Percentiles rank a stretch among this genome's conserved stretches.
Conservation (phyloP, 2,329 filamentous ascomycete species). For the Nemania diffusa region DNA sequence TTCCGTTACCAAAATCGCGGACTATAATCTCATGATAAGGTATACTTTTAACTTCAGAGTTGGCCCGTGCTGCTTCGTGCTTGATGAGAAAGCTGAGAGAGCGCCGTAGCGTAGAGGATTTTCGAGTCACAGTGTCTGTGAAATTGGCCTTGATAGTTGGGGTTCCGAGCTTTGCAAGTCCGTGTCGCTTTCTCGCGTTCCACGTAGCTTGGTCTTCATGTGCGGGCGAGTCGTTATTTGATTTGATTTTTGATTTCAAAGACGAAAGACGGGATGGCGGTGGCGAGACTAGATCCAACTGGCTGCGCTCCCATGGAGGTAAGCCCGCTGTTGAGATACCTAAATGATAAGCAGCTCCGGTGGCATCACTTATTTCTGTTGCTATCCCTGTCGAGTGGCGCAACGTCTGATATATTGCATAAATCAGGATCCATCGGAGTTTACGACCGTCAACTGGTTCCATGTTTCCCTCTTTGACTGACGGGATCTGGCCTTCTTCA, state of each 20-base stretch:
- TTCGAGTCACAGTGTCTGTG: slow-evolving; percentile 48
- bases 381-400: slow-evolving; percentile 71
- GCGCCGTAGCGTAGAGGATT: slow-evolving; percentile 46
- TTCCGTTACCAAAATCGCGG: slow-evolving; percentile 65
- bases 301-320: slow-evolving; percentile 58
- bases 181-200: slow-evolving; percentile 18
- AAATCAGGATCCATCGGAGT: slow-evolving; percentile 81
- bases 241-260: slow-evolving; percentile 57
- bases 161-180: slow-evolving; percentile 7
- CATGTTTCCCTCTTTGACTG: slow-evolving; percentile 65
- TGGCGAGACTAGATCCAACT: slow-evolving; percentile 43
- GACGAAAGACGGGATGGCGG: slow-evolving; percentile 24
- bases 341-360: slow-evolving; percentile 67
- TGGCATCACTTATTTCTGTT: slow-evolving; percentile 67
- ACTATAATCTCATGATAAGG: slow-evolving; percentile 63
- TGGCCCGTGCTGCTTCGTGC: slow-evolving; percentile 15
- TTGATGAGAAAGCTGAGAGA: slow-evolving; percentile 49
- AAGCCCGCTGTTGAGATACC: slow-evolving; percentile 56
- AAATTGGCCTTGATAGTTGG: slow-evolving; percentile 44
- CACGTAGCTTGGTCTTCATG: slow-evolving; percentile 51
- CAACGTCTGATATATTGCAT: slow-evolving; percentile 78
- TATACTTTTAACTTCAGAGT: slow-evolving; percentile 31
- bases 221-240: slow-evolving; percentile 66
- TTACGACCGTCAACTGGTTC: slow-evolving; percentile 76
- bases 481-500: slow-evolving; percentile 67